Conservation (phyloP, 257 asterid genomes). For the Parsonsia alboflavescens region DNA sequence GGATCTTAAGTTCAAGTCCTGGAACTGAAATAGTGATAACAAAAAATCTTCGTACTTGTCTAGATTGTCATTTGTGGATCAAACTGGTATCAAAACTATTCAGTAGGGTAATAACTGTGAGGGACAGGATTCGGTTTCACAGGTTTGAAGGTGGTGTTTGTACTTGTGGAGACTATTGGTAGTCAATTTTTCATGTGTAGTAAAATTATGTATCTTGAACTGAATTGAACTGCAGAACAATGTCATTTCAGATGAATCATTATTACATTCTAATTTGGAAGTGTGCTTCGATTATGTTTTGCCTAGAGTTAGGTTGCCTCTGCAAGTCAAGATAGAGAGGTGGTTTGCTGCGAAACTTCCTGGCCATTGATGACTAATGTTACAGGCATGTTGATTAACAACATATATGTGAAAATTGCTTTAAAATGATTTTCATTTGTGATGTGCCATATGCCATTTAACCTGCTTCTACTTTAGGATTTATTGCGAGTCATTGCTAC, state of each 20-base stretch:
- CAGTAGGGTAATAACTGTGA: slow-evolving; percentile 52
- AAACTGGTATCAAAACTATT: slow-evolving; percentile 58
- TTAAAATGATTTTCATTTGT: not conserved
- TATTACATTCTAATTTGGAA: not conserved
- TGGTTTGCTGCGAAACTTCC: not conserved
- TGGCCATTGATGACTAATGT: not conserved
- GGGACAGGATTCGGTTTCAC: slow-evolving; percentile 80
- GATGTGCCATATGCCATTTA: not conserved
- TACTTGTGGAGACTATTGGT: slow-evolving; percentile 78
- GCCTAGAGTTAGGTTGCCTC: not conserved
- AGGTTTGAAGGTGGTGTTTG: slow-evolving; percentile 61
- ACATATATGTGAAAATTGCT: not conserved
- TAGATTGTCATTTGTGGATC: slow-evolving; percentile 79
- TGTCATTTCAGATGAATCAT: not conserved
- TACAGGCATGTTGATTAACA: not conserved
- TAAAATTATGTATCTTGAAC: not conserved
- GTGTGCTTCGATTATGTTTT: not conserved
- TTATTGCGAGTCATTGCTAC: not conserved
- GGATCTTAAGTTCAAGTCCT: slow-evolving; percentile 60
- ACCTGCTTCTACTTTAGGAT: not conserved
- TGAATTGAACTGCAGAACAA: not conserved
- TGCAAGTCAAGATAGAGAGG: not conserved
- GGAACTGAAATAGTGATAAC: slow-evolving; percentile 55
- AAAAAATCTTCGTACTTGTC: slow-evolving; percentile 70
- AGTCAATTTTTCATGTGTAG: slow-evolving; percentile 10